These are phyloP conservation scores for Cutaneotrichosporon sp. DNA, from an alignment of 1,284 basidiomycete species.

Conservation along the genomic window DNA sequence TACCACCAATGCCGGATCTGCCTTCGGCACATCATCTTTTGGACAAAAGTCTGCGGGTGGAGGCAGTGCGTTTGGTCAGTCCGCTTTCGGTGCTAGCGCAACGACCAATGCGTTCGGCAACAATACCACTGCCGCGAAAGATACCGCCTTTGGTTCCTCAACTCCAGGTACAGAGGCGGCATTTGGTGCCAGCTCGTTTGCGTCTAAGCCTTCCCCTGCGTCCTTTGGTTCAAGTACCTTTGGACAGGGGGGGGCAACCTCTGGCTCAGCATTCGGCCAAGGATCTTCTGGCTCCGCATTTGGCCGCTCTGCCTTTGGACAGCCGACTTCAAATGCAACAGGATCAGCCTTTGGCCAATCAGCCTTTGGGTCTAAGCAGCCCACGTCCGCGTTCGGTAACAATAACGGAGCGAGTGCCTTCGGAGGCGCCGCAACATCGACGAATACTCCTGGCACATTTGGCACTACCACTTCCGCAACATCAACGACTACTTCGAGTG, in stretches of 20 bases:
- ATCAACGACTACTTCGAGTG: background rate
- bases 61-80: no score
- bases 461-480: background rate
- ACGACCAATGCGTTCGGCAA: slow-evolving; percentile 29
- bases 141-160: background rate
- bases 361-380: no score
- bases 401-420: background rate
- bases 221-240: background rate
- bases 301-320: slow-evolving; percentile 1
- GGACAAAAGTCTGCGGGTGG: slow-evolving; percentile 16
- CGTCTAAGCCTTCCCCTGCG: background rate
- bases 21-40: slow-evolving; percentile 33
- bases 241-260: background rate
- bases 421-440: background rate
- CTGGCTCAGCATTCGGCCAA: background rate
- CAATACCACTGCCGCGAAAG: slow-evolving; percentile 4
- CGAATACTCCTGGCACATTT: background rate
- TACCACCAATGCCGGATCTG: background rate
- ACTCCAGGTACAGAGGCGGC: background rate
- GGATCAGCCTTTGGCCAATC: background rate
- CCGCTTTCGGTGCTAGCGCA: no score
- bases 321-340: background rate
- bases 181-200: background rate
- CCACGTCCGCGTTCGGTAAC: no score
- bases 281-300: background rate